phyloP scores from a whole-genome alignment of 805 yeast genomes.

The Ogataea sp. region DNA sequence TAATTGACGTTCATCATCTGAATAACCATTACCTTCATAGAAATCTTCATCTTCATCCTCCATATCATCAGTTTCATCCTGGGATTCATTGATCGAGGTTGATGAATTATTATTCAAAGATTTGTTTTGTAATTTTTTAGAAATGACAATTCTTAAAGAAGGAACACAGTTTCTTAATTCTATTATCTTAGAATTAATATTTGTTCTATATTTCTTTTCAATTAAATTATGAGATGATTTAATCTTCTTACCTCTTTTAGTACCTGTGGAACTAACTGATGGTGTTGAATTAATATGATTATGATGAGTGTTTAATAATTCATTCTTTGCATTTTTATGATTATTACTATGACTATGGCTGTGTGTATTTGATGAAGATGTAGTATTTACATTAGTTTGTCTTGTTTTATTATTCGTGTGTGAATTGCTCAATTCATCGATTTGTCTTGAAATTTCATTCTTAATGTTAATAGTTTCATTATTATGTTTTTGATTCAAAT shows the following conservation, averaged over 20 bases:
- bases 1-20: constrained; percentile 46
- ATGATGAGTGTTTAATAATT: neutral
- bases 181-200: constrained; percentile 62
- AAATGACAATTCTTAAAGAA: constrained; percentile 42
- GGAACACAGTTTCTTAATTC: constrained; percentile 76
- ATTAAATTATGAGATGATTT: constrained; percentile 70
- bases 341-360: neutral
- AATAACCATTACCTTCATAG: constrained; percentile 44
- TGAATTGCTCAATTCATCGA: neutral
- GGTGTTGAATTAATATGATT: neutral
- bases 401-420: neutral
- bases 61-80: constrained; percentile 33
- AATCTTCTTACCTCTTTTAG: constrained; percentile 25
- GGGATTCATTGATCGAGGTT: constrained; percentile 4
- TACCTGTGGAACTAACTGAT: neutral
- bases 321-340: neutral
- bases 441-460: neutral
- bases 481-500: neutral
- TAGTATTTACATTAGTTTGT: neutral
- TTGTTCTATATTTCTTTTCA: constrained; percentile 74
- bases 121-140: constrained; percentile 29
- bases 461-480: neutral
- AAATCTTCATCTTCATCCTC: constrained; percentile 31
- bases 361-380: neutral
- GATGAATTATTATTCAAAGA: neutral